phyloP scores from a whole-genome alignment of 495 filamentous ascomycete genomes.

The Penicillium atrosanguineum region DNA sequence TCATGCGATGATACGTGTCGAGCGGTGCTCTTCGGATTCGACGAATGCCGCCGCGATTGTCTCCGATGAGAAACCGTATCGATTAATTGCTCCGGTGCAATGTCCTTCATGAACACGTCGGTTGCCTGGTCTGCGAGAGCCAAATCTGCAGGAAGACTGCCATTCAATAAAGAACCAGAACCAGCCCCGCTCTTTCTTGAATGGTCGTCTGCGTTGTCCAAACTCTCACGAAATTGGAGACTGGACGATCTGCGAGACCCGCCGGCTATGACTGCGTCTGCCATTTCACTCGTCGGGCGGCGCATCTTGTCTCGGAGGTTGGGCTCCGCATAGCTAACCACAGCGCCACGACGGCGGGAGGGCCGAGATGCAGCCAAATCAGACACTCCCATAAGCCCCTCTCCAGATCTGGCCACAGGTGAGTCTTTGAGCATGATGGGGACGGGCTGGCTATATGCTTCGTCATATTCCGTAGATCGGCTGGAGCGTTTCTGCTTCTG shows the following conservation, averaged over 20 bases:
- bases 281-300: conserved; percentile 69
- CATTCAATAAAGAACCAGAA: background rate
- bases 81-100: conserved; percentile 9
- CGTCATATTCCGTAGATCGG: conserved; percentile 11
- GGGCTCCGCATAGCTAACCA: conserved; percentile 82
- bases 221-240: conserved; percentile 24
- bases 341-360: conserved; percentile 60
- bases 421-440: conserved; percentile 7
- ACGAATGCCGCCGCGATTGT: conserved; percentile 40
- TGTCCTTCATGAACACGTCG: conserved; percentile 3
- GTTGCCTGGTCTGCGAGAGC: conserved; percentile 5
- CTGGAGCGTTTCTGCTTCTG: conserved; percentile 19
- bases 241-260: conserved; percentile 36
- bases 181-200: background rate
- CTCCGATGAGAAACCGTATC: conserved; percentile 29
- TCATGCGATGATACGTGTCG: conserved; percentile 3
- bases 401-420: conserved; percentile 5
- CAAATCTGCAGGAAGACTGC: conserved; percentile 6
- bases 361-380: conserved; percentile 52
- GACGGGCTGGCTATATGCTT: conserved; percentile 1
- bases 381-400: conserved; percentile 8
- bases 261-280: conserved; percentile 65
- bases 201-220: conserved; percentile 13
- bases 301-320: conserved; percentile 87
- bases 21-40: conserved; percentile 27